These are phyloP conservation scores for Nitzschia sp. DNA, from an alignment of 108 stramenopile genomes.

Conservation along the genomic window DNA sequence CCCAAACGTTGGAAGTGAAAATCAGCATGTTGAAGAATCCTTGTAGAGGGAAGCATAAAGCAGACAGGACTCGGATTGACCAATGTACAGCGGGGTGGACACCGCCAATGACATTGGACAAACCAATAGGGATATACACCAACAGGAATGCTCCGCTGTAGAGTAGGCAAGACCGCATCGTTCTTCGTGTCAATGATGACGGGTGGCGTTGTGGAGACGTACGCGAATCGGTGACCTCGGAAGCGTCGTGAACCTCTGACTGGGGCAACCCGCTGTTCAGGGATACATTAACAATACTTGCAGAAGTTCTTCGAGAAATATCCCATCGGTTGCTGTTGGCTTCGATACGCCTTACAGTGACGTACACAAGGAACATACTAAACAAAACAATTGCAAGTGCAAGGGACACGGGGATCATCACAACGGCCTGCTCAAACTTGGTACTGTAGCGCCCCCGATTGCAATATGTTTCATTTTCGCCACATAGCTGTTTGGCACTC, in stretches of 20 bases:
- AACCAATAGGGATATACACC: background rate
- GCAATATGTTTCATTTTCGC: background rate
- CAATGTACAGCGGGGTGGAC: background rate
- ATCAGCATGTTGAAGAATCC: slow-evolving; percentile 2
- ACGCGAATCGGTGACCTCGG: background rate
- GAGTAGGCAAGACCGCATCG: background rate
- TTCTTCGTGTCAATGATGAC: background rate
- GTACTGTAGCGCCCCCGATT: background rate
- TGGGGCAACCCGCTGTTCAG: background rate
- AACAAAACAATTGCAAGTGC: background rate
- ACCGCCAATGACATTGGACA: background rate
- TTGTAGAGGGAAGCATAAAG: background rate
- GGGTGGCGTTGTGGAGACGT: background rate
- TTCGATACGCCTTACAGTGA: background rate
- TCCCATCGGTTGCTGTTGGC: background rate
- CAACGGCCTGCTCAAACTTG: background rate
- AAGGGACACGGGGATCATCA: background rate
- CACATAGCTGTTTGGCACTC: background rate
- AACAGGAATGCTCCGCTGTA: slow-evolving; percentile 1
- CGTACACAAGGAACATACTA: background rate
- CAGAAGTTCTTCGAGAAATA: background rate
- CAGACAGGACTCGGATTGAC: background rate
- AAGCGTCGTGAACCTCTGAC: background rate
- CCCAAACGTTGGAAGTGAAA: background rate
- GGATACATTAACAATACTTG: background rate